Evolutionary conservation across 73 alveolate species (phyloP).

Genomic region (Paramecium octaurelia): DNA sequence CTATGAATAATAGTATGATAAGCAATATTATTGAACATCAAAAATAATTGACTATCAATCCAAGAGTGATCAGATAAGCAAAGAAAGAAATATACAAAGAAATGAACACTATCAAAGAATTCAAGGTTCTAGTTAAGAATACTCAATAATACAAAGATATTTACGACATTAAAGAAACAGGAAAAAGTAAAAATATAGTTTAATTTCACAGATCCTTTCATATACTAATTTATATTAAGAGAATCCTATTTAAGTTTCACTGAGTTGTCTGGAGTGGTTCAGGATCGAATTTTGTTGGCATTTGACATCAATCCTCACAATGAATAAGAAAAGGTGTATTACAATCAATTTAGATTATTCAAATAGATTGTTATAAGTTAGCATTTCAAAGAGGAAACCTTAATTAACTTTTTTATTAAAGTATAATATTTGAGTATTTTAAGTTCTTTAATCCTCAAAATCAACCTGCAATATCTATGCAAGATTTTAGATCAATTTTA

Average conservation of each 20-base stretch:
- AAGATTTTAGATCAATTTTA: background rate
- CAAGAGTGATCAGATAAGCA: background rate
- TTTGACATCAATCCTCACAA: conserved; percentile 28
- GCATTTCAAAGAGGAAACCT: background rate
- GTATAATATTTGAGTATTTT: background rate
- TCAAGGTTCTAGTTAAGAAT: background rate
- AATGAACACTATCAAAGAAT: conserved; percentile 35
- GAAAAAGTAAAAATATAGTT: background rate
- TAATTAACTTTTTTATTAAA: background rate
- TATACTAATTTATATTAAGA: background rate
- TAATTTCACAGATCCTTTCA: background rate
- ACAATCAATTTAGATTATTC: background rate
- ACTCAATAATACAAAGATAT: conserved; percentile 16
- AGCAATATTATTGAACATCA: background rate
- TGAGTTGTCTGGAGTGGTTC: background rate
- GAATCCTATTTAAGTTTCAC: background rate
- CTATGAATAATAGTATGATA: conserved; percentile 9
- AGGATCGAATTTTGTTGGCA: conserved; percentile 21
- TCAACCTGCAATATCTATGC: background rate
- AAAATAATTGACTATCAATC: conserved; percentile 1
- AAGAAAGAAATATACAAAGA: background rate
- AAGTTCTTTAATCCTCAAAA: conserved; percentile 16
- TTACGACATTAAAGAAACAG: background rate
- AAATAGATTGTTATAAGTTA: conserved; percentile 2
- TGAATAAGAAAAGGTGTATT: conserved; percentile 26